Conservation (phyloP, 2,329 filamentous ascomycete genomes). For the Phoma sp. region DNA sequence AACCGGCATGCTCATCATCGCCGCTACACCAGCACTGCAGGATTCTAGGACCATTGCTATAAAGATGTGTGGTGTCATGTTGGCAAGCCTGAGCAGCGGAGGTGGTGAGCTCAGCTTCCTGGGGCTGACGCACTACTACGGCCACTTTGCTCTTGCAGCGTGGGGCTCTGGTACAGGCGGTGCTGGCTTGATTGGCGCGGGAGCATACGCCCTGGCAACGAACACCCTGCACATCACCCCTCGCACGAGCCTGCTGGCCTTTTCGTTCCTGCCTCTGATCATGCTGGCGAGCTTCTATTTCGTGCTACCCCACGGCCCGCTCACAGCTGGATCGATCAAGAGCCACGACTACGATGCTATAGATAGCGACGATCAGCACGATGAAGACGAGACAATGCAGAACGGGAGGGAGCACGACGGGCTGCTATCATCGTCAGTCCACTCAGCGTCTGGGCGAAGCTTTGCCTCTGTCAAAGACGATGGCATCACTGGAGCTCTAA, state of each 20-base stretch:
- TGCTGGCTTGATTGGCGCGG: conserved; percentile 79
- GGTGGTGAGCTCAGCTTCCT: conserved; percentile 91
- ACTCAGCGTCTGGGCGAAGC: conserved; percentile 41
- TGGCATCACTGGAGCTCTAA: conserved; percentile 23
- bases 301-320: conserved; percentile 73
- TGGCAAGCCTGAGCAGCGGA: conserved; percentile 86
- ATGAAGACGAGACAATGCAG: conserved; percentile 27
- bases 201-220: conserved; percentile 85
- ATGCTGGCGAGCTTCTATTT: conserved; percentile 90
- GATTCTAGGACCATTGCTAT: conserved; percentile 68
- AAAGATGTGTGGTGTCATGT: conserved; percentile 82
- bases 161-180: conserved; percentile 95
- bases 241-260: conserved; percentile 74
- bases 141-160: conserved; percentile 81
- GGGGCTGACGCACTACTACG: conserved; percentile 92
- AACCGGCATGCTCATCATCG: conserved; percentile 88
- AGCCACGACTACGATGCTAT: conserved; percentile 64
- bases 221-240: conserved; percentile 80
- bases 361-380: conserved; percentile 49
- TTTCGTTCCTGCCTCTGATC: conserved; percentile 78
- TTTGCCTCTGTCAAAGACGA: conserved; percentile 27
- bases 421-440: conserved; percentile 43
- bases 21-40: conserved; percentile 72
- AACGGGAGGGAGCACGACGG: conserved; percentile 41
- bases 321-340: conserved; percentile 58